These are phyloP conservation scores for Mycotypha africana DNA, from an alignment of 371 early-diverging fungal species.

Conservation along the genomic window DNA sequence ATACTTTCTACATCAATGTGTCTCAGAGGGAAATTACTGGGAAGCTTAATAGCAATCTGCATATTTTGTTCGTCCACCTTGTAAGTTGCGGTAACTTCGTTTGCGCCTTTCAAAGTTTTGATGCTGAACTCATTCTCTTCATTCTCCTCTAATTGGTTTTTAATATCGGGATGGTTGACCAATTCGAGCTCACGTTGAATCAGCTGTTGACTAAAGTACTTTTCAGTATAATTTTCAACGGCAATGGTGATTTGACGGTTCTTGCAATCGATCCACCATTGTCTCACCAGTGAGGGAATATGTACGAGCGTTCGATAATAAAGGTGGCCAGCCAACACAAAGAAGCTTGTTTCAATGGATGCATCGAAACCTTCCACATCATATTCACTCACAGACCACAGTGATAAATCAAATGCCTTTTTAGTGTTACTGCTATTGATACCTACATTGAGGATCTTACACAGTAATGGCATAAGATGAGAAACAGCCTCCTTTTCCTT, in stretches of 20 bases:
- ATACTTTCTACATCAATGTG: constrained; percentile 79
- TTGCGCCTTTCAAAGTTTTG: constrained; percentile 59
- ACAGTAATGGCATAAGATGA: constrained; percentile 55
- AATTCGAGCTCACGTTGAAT: constrained; percentile 58
- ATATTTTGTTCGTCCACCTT: constrained; percentile 81
- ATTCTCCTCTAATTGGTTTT: constrained; percentile 41
- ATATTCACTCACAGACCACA: constrained; percentile 66
- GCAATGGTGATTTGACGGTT: constrained; percentile 69
- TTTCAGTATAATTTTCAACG: constrained; percentile 75
- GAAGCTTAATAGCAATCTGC: constrained; percentile 80
- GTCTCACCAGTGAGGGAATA: constrained; percentile 67
- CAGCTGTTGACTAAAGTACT: constrained; percentile 63
- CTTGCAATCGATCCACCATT: constrained; percentile 83
- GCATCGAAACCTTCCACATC: constrained; percentile 62
- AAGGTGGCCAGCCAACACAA: constrained; percentile 67
- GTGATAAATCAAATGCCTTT: constrained; percentile 62
- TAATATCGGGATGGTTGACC: constrained; percentile 45
- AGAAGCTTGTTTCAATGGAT: constrained; percentile 51
- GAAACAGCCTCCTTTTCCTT: constrained; percentile 50
- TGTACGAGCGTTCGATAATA: constrained; percentile 61
- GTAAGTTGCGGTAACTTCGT: constrained; percentile 76
- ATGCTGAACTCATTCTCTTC: constrained; percentile 60
- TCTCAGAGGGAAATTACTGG: constrained; percentile 74
- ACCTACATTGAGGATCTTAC: constrained; percentile 61
- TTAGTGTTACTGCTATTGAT: constrained; percentile 22